These are phyloP conservation scores for Metarhizium brunneum DNA, from an alignment of 2,329 filamentous ascomycete species.

Conservation along the genomic window DNA sequence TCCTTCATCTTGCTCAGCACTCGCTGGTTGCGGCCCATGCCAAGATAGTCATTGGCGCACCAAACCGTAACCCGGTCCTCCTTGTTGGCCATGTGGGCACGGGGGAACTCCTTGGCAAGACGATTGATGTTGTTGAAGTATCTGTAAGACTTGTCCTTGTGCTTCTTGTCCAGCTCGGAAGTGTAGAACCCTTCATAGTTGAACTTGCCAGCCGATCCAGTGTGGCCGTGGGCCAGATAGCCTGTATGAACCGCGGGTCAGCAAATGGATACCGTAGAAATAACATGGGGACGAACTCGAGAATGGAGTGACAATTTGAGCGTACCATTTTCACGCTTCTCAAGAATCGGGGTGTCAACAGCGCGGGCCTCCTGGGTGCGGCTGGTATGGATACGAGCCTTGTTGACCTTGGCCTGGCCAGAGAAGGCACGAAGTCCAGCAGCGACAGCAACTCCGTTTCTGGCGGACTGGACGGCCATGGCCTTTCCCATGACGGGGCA, in stretches of 20 bases:
- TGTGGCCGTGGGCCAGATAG: not conserved
- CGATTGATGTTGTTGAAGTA: slow-evolving; percentile 99
- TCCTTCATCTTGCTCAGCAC: slow-evolving; percentile 91
- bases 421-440: slow-evolving; percentile 43
- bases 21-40: slow-evolving; percentile 86
- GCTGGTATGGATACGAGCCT: slow-evolving; percentile 75
- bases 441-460: slow-evolving; percentile 35
- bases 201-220: slow-evolving; percentile 49
- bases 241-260: slow-evolving; percentile 1
- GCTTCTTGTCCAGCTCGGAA: slow-evolving; percentile 90
- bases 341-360: slow-evolving; percentile 51
- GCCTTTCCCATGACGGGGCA: slow-evolving; percentile 99
- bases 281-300: not conserved
- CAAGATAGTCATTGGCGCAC: slow-evolving; percentile 98
- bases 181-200: slow-evolving; percentile 88
- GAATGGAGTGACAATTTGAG: slow-evolving; percentile 2
- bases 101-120: slow-evolving; percentile 89
- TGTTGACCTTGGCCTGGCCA: slow-evolving; percentile 42
- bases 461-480: slow-evolving; percentile 71
- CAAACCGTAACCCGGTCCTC: slow-evolving; percentile 91
- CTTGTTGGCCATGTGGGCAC: slow-evolving; percentile 76
- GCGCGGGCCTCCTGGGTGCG: slow-evolving; percentile 67
- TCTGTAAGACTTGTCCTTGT: slow-evolving; percentile 98
- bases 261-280: not conserved
- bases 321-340: slow-evolving; percentile 41